Conservation (phyloP, 345 rosid species). For the Stellera chamaejasme region DNA sequence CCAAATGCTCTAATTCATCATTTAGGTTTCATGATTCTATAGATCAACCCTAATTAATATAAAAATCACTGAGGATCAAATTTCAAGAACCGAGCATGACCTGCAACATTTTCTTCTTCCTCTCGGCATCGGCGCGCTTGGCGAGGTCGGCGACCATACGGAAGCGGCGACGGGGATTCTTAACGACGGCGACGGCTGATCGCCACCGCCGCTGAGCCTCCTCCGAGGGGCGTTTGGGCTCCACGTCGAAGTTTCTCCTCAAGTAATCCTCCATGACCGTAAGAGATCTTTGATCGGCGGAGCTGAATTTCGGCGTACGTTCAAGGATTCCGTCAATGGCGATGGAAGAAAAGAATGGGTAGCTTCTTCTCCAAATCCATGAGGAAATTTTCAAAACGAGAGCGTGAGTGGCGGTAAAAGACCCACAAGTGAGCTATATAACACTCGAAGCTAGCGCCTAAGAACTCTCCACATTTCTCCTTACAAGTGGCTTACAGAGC, state of each 20-base stretch:
- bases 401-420: background rate
- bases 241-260: constrained; percentile 37
- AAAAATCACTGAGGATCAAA: no score
- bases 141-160: constrained; percentile 54
- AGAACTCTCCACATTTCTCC: no score
- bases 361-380: no score
- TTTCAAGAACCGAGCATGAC: background rate
- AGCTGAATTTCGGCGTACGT: background rate
- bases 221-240: constrained; percentile 35
- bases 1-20: no score
- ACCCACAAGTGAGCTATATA: no score
- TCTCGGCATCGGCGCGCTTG: constrained; percentile 36
- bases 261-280: constrained; percentile 26
- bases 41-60: no score
- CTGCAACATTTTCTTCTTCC: constrained; percentile 20
- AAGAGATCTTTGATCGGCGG: background rate
- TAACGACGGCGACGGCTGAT: constrained; percentile 34
- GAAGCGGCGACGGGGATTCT: constrained; percentile 51
- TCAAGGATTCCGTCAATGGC: background rate
- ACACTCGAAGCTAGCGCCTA: no score
- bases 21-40: no score
- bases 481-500: no score
- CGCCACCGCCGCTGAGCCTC: constrained; percentile 40
- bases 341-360: background rate
- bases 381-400: no score